Evolutionary conservation across 1,139 yeast genomes (phyloP).

Genomic region (Candida sp.): DNA sequence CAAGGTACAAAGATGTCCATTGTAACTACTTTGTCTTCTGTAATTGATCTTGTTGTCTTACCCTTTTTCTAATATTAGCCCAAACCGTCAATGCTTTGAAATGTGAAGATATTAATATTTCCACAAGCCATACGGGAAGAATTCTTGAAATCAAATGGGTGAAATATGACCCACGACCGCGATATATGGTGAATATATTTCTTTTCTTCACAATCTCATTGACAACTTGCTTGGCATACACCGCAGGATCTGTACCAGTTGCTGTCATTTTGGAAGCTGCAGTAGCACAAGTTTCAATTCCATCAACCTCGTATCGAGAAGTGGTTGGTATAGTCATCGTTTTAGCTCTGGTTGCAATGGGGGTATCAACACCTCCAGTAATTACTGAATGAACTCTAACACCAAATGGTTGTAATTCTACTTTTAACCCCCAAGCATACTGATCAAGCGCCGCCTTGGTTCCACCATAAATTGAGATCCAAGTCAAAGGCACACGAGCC

Average conservation of each 20-base stretch:
- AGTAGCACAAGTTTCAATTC: slow-evolving; percentile 22
- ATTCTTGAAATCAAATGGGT: slow-evolving; percentile 20
- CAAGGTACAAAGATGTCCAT: too few relatives aligned
- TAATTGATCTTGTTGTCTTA: background rate
- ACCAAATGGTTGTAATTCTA: slow-evolving; percentile 51
- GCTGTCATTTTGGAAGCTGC: slow-evolving; percentile 26
- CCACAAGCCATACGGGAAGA: slow-evolving; percentile 29
- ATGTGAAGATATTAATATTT: slow-evolving; percentile 19
- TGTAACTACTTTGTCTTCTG: too few relatives aligned
- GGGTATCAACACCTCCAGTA: slow-evolving; percentile 40
- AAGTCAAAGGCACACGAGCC: slow-evolving; percentile 31
- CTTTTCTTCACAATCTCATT: slow-evolving; percentile 14
- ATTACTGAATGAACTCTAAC: slow-evolving; percentile 34
- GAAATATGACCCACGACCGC: slow-evolving; percentile 20
- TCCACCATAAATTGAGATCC: slow-evolving; percentile 32
- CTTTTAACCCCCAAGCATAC: slow-evolving; percentile 58
- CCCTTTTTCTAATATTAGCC: slow-evolving; percentile 3
- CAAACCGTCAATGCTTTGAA: slow-evolving; percentile 13
- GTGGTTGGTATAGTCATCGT: slow-evolving; percentile 8
- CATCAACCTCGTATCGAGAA: slow-evolving; percentile 27
- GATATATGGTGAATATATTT: slow-evolving; percentile 27
- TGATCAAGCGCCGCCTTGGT: slow-evolving; percentile 69
- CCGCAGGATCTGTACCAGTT: slow-evolving; percentile 17
- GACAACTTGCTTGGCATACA: slow-evolving; percentile 30
- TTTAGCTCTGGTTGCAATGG: slow-evolving; percentile 19